phyloP scores from a whole-genome alignment of 2,329 filamentous ascomycete genomes.

The Pseudocercospora cruenta region DNA sequence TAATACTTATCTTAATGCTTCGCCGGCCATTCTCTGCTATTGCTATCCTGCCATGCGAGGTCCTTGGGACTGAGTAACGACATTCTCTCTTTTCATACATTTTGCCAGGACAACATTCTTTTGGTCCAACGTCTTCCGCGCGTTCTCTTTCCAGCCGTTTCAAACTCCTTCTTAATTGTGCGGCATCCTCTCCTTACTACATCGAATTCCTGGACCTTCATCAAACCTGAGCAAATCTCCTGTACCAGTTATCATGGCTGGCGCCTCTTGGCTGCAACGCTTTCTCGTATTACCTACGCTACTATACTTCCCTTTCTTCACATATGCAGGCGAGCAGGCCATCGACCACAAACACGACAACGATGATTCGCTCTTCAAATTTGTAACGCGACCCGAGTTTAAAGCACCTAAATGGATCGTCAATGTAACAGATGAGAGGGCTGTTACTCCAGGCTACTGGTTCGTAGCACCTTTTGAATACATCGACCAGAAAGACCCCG shows the following conservation, averaged over 20 bases:
- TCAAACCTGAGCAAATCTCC: neutral
- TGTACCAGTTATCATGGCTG: neutral
- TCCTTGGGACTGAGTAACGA: conserved; percentile 5
- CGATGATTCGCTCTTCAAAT: conserved; percentile 5
- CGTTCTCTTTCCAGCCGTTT: neutral
- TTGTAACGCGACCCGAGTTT: conserved; percentile 16
- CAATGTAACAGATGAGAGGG: conserved; percentile 13
- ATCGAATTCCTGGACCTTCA: neutral
- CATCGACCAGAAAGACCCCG: conserved; percentile 16
- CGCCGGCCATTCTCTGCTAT: neutral
- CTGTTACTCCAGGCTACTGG: conserved; percentile 19
- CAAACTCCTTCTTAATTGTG: neutral
- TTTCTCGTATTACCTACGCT: conserved; percentile 8
- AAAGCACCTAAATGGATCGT: conserved; percentile 19
- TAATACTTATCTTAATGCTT: neutral
- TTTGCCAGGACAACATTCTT: neutral
- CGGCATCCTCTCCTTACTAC: conserved; percentile 4
- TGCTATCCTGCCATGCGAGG: neutral
- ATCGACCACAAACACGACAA: conserved; percentile 8
- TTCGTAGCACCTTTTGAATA: conserved; percentile 18
- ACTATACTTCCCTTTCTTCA: conserved; percentile 1
- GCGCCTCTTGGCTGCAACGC: conserved; percentile 3
- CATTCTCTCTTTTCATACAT: neutral
- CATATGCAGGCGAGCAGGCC: neutral
- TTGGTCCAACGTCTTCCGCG: neutral